Conservation (phyloP, 2,329 filamentous ascomycete species). For the Cytospora paraplurivora region DNA sequence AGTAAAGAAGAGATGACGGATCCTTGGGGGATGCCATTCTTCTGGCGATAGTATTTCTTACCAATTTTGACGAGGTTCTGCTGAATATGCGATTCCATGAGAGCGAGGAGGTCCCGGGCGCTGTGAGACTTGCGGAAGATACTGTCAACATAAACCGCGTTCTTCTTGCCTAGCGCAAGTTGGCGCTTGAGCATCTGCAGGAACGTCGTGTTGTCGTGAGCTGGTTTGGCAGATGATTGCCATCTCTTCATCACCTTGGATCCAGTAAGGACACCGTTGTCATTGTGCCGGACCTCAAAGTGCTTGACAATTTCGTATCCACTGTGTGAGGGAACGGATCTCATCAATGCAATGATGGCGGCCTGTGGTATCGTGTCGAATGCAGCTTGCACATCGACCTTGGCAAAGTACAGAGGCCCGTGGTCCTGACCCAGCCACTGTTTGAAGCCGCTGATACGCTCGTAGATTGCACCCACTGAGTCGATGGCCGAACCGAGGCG, state of each 20-base stretch:
- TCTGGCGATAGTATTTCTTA: constrained; percentile 86
- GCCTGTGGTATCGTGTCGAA: constrained; percentile 94
- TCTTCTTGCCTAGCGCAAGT: constrained; percentile 51
- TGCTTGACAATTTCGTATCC: constrained; percentile 75
- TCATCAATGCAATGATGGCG: constrained; percentile 68
- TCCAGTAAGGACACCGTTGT: constrained; percentile 33
- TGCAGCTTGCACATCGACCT: constrained; percentile 87
- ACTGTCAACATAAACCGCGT: constrained; percentile 78
- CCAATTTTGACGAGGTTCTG: constrained; percentile 86
- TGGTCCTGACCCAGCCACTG: constrained; percentile 43
- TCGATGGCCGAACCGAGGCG: constrained; percentile 79
- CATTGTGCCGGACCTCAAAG: constrained; percentile 64
- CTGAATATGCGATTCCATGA: constrained; percentile 78
- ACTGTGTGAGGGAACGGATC: constrained; percentile 55
- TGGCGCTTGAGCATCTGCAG: constrained; percentile 46
- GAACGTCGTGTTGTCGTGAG: constrained; percentile 47
- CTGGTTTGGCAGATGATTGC: constrained; percentile 52
- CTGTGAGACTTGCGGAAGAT: constrained; percentile 60
- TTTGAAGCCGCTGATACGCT: constrained; percentile 71
- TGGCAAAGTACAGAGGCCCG: constrained; percentile 76
- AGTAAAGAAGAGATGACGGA: constrained; percentile 83
- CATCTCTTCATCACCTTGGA: constrained; percentile 52
- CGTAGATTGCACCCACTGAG: constrained; percentile 79
- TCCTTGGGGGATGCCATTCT: constrained; percentile 87
- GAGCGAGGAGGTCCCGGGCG: constrained; percentile 62